phyloP scores from a whole-genome alignment of 169 alveolate species.

The Cyclospora cayetanensis region DNA sequence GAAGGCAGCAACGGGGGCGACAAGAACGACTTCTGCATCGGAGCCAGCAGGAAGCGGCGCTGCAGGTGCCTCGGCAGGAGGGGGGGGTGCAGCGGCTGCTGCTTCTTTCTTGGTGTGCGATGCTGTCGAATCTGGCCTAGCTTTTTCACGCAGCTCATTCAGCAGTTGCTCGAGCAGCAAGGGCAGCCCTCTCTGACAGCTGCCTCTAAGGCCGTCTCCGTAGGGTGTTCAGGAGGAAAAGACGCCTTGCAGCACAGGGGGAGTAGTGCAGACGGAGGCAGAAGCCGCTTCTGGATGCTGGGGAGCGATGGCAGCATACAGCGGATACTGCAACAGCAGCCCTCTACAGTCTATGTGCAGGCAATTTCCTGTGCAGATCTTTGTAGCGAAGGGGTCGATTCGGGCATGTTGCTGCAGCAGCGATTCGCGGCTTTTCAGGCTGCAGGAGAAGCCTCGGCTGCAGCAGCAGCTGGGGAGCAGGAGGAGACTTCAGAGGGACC shows the following conservation, averaged over 20 bases:
- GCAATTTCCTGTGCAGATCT: not conserved
- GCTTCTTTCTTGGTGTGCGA: not conserved
- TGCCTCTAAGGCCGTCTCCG: too few relatives aligned
- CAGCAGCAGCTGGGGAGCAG: not conserved
- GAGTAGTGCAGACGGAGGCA: too few relatives aligned
- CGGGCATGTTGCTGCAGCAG: not conserved
- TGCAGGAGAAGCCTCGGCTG: not conserved
- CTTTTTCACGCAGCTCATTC: not conserved
- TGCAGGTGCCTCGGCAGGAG: not conserved
- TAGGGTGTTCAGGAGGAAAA: too few relatives aligned
- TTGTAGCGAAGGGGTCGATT: not conserved
- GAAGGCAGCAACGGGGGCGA: not conserved
- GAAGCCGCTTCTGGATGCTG: not conserved
- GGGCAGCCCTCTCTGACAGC: too few relatives aligned
- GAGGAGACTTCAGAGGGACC: not conserved
- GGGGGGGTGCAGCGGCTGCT: slow-evolving; percentile 10
- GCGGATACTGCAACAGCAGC: not conserved
- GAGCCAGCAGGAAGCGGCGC: not conserved
- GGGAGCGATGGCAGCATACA: not conserved
- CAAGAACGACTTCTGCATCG: not conserved
- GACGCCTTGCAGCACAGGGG: too few relatives aligned
- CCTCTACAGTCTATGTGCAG: not conserved
- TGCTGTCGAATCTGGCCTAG: not conserved
- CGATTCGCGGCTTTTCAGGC: not conserved
- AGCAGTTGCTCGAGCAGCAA: not conserved